Base-by-base conservation (phyloP, 768 basidiomycete species). In the Mycena maculata region DNA sequence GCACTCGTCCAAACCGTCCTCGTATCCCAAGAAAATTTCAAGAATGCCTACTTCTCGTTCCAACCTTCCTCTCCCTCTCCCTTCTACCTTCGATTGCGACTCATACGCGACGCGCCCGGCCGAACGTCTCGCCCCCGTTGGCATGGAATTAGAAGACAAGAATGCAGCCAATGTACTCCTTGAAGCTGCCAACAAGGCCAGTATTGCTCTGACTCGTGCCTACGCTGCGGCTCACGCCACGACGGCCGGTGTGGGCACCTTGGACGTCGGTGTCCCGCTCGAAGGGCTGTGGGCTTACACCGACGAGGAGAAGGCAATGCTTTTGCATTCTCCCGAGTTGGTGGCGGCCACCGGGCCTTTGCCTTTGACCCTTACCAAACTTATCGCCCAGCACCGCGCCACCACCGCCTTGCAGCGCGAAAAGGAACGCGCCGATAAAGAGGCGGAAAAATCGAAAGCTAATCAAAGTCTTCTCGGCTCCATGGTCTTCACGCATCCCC, bases 361-460 rank as follows among this genome's bases (percentile, higher is more conserved):
- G 20, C 54, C 54, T 8, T 10, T 39, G 8, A 2, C 54, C 4
- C 54, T 56, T 10, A 16, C 16, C 36, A 33, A 56, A 16, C 15
- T 39, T 25, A 27, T 56, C 15, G 33, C 33, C 6, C 12, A 39
- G 4, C 30, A n/a, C 15, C 50, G 50, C 18, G 50, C 33, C 2
- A 16, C 50, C 12, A 23, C 23, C n/a, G 50, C 23, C 3, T 7
- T 41, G 54, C 15, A 58, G 28, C 41, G 42, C 28, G 56, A 58
- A 27, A 58, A 58, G 56, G 54, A 55, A 8, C 54, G 54, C 27
- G 16, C 16, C 2, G 42, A 58, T 2, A 58, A 45, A 38, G 56
- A 44, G 13, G 41, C 31, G 5, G 56, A 58, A 16, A 58, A 58
- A 22, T 6, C 16, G 2, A 58, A 45, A 38, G 11, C 54, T 55